Base-by-base conservation (phyloP, 371 early-diverging fungal species). In the Actinomortierella wolfii region DNA sequence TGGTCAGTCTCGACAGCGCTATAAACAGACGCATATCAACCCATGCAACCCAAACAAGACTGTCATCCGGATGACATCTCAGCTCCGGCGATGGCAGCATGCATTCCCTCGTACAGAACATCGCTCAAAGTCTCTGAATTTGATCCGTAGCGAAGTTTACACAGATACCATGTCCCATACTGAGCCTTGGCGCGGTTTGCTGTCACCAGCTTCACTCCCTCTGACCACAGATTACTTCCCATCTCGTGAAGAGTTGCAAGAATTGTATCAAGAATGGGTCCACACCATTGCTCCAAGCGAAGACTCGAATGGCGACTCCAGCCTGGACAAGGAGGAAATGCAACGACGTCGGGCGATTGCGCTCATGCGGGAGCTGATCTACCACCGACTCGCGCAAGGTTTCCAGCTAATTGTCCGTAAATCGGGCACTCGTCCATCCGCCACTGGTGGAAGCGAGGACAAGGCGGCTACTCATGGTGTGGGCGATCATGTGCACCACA, bases 131-230 rank as follows among this genome's bases (percentile, higher is more conserved):
- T 73, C 74, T 15, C 59, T 80, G 1, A 83, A 78, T 48, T 71
- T 71, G 40, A 77, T 69, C 66, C 81, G 64, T 2, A 76, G 64
- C 29, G 79, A 81, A 15, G 65, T 64, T 13, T 82, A 81, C 4
- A 78, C 84, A 2, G 78, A 81, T 28, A 82, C 67, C 0, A 21
- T 73, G 24, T 73, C 74, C 20, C 66, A 73, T 41, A 73, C 74
- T 2, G 74, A 73, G 15, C 67, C 74, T 0, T 73, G 74, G 74
- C 54, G 67, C 15, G 74, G 74, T 0, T 60, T 98, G 28, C 87
- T 89, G 51, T 93, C 93, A 5, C 98, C 98, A 0, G 97, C 97
- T 2, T 94, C 94, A 61, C 75, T 98, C 47, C 99, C 99, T 3
- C 67, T 98, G 43, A 97, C 95, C 0, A 96, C 94, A 0, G 94